Evolutionary conservation across 768 basidiomycete species (phyloP).

Genomic region (Chalciporus pseudorubinellus): DNA sequence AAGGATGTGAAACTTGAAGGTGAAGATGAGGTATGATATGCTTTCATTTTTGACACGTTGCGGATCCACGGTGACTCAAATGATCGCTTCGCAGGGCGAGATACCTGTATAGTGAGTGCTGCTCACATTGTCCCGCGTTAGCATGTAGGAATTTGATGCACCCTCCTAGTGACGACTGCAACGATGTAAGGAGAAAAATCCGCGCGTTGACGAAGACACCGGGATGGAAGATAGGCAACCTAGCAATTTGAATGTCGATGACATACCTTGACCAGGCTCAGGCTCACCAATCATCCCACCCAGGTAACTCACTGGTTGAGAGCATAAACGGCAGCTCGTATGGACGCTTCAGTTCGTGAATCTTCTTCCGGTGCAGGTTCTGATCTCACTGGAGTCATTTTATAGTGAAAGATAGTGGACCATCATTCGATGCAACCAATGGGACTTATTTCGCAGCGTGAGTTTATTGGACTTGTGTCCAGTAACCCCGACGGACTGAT

Average conservation of each 20-base stretch:
- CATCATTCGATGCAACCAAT: background rate
- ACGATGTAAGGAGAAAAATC: slow-evolving; percentile 47
- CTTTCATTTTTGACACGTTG: too few relatives aligned
- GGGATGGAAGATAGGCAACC: slow-evolving; percentile 44
- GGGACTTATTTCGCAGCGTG: background rate
- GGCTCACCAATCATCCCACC: too few relatives aligned
- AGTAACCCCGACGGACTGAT: background rate
- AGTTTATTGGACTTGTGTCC: background rate
- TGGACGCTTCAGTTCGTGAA: slow-evolving; percentile 43
- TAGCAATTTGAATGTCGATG: too few relatives aligned
- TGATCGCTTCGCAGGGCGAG: background rate
- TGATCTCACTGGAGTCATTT: background rate
- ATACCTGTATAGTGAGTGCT: background rate
- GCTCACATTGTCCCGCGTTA: background rate
- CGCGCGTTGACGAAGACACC: slow-evolving; percentile 39
- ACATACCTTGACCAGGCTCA: too few relatives aligned
- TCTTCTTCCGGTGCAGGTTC: background rate
- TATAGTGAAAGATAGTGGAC: background rate
- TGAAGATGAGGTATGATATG: too few relatives aligned
- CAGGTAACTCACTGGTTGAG: slow-evolving; percentile 44
- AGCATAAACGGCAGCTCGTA: slow-evolving; percentile 46
- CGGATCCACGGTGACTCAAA: too few relatives aligned
- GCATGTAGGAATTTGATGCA: background rate
- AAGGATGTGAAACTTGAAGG: too few relatives aligned
- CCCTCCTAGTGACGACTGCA: slow-evolving; percentile 42